phyloP scores from a whole-genome alignment of 164 flowering plant species.

The Akebia trifoliata region DNA sequence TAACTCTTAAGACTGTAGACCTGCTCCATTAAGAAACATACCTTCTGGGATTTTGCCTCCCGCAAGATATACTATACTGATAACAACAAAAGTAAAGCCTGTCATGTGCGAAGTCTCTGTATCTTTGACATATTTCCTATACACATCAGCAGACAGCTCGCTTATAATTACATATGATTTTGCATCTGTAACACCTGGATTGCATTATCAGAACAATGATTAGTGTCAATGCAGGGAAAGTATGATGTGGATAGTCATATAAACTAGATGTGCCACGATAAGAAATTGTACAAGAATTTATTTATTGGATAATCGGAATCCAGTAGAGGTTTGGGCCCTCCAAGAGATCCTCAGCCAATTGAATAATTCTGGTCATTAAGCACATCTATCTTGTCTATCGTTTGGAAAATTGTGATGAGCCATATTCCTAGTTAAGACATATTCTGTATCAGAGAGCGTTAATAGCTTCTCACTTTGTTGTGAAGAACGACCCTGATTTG shows the following conservation, averaged over 20 bases:
- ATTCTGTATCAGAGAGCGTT: background rate
- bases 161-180: slow-evolving; percentile 74
- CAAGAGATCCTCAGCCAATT: too few relatives aligned
- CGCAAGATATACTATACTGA: slow-evolving; percentile 68
- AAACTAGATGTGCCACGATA: background rate
- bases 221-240: slow-evolving; percentile 1
- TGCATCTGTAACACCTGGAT: slow-evolving; percentile 50
- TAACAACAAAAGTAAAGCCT: slow-evolving; percentile 69
- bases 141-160: slow-evolving; percentile 62
- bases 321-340: too few relatives aligned
- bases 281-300: too few relatives aligned
- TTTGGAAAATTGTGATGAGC: background rate
- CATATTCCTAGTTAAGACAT: background rate
- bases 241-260: background rate
- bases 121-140: slow-evolving; percentile 67
- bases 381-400: too few relatives aligned
- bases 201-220: slow-evolving; percentile 4
- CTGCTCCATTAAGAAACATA: slow-evolving; percentile 18
- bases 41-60: slow-evolving; percentile 92
- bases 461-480: slow-evolving; percentile 46
- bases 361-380: too few relatives aligned
- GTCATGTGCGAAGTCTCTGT: slow-evolving; percentile 42
- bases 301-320: too few relatives aligned
- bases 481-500: slow-evolving; percentile 41
- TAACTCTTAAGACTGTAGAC: background rate